These are phyloP conservation scores for Aspergillus pseudoglaucus DNA, from an alignment of 2,329 filamentous ascomycete genomes.

Conservation along the genomic window DNA sequence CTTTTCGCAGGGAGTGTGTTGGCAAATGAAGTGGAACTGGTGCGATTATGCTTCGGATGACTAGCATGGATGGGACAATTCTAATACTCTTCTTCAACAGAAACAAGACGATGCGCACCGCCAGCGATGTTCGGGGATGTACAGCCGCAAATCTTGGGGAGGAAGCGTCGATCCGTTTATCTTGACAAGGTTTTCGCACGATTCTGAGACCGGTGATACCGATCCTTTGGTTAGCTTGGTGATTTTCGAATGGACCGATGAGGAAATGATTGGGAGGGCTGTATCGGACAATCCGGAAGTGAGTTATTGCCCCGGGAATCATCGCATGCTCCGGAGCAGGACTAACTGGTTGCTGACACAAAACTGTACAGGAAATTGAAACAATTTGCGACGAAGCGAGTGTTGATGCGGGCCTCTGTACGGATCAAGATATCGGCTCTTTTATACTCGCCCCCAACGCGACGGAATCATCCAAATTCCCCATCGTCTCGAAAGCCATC, in stretches of 20 bases:
- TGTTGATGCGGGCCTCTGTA: conserved; percentile 65
- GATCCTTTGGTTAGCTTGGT: conserved; percentile 77
- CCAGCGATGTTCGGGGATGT: conserved; percentile 90
- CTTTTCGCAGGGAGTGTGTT: conserved; percentile 32
- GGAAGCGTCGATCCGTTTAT: conserved; percentile 86
- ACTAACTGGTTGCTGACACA: conserved; percentile 24
- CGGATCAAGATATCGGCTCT: conserved; percentile 68
- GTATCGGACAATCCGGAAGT: conserved; percentile 52
- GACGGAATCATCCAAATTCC: conserved; percentile 60
- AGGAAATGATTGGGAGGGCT: conserved; percentile 66
- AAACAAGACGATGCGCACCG: conserved; percentile 68
- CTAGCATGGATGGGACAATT: neutral
- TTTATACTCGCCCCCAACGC: conserved; percentile 78
- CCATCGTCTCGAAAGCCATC: conserved; percentile 73
- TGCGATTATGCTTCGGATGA: conserved; percentile 16
- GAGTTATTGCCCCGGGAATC: conserved; percentile 17
- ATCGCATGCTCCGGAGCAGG: conserved; percentile 7
- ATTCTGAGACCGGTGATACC: conserved; percentile 51
- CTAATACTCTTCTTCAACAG: conserved; percentile 39
- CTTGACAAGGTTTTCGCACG: conserved; percentile 67
- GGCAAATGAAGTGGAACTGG: conserved; percentile 43
- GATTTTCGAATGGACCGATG: conserved; percentile 92
- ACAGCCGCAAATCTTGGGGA: conserved; percentile 82
- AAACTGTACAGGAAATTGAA: conserved; percentile 44
- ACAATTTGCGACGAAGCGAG: conserved; percentile 71